These are phyloP conservation scores for Kwoniella europaea DNA, from an alignment of 768 basidiomycete species.

Conservation along the genomic window DNA sequence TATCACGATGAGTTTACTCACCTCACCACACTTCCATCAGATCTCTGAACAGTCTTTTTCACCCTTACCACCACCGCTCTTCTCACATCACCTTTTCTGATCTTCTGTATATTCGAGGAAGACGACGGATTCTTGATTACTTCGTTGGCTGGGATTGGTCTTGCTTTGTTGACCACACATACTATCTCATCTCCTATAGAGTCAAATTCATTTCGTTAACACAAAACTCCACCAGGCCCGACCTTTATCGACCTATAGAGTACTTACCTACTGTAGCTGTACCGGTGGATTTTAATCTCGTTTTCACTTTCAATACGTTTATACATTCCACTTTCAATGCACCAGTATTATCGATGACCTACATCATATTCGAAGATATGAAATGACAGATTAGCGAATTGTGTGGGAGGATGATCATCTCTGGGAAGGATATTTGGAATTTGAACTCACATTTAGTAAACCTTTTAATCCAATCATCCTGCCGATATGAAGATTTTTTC, in stretches of 20 bases:
- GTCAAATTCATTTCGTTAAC: neutral
- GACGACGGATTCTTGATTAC: slow-evolving; percentile 26
- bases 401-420: neutral
- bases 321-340: slow-evolving; percentile 93
- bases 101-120: slow-evolving; percentile 75
- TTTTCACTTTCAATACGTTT: slow-evolving; percentile 93
- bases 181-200: slow-evolving; percentile 85
- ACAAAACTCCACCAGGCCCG: no score
- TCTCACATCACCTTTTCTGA: slow-evolving; percentile 90
- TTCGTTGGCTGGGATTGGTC: slow-evolving; percentile 66
- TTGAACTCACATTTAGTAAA: slow-evolving; percentile 73
- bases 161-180: slow-evolving; percentile 88
- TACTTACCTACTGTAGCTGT: slow-evolving; percentile 68
- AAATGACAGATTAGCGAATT: no score
- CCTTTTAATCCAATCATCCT: slow-evolving; percentile 93
- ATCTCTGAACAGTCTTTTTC: slow-evolving; percentile 78
- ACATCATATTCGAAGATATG: no score
- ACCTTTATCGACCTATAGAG: no score
- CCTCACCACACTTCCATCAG: slow-evolving; percentile 83
- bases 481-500: no score
- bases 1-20: neutral
- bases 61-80: slow-evolving; percentile 94
- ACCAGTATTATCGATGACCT: slow-evolving; percentile 98
- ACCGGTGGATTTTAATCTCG: slow-evolving; percentile 72
- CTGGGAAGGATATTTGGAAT: neutral